A percentile compares a stretch with the other conserved stretches of the same genome.
Conservation (phyloP, 371 early-diverging fungal genomes). For the Entomophthora muscae region DNA sequence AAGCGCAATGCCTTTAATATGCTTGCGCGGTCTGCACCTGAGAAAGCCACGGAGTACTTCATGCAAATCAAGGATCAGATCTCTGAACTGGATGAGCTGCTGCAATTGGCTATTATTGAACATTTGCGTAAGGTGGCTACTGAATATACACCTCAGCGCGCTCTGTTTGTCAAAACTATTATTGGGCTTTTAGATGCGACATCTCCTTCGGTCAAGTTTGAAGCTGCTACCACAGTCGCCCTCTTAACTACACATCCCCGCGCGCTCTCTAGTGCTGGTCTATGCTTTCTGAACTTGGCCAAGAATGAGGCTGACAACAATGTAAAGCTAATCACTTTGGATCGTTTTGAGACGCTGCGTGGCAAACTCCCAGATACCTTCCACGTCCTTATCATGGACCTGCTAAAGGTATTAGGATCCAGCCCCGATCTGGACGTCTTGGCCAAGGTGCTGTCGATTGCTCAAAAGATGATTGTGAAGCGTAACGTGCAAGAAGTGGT, state of each 20-base stretch:
- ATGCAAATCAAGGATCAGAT: slow-evolving; percentile 52
- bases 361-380: slow-evolving; percentile 70
- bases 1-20: slow-evolving; percentile 89
- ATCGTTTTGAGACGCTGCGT: slow-evolving; percentile 68
- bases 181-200: slow-evolving; percentile 63
- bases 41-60: slow-evolving; percentile 69
- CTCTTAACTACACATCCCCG: slow-evolving; percentile 68
- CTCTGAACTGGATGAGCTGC: slow-evolving; percentile 63
- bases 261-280: slow-evolving; percentile 80
- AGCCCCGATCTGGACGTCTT: slow-evolving; percentile 94
- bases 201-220: slow-evolving; percentile 85
- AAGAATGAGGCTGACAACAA: slow-evolving; percentile 92
- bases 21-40: slow-evolving; percentile 57
- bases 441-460: slow-evolving; percentile 66
- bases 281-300: slow-evolving; percentile 75
- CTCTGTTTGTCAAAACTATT: slow-evolving; percentile 54
- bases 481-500: slow-evolving; percentile 90
- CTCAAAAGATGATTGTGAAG: slow-evolving; percentile 71
- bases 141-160: slow-evolving; percentile 55
- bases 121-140: slow-evolving; percentile 83
- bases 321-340: slow-evolving; percentile 88
- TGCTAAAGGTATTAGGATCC: slow-evolving; percentile 56
- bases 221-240: slow-evolving; percentile 85
- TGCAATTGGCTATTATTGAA: slow-evolving; percentile 87
- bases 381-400: slow-evolving; percentile 85